phyloP scores from a whole-genome alignment of 108 stramenopile species.

The Hondaea fermentalgiana region DNA sequence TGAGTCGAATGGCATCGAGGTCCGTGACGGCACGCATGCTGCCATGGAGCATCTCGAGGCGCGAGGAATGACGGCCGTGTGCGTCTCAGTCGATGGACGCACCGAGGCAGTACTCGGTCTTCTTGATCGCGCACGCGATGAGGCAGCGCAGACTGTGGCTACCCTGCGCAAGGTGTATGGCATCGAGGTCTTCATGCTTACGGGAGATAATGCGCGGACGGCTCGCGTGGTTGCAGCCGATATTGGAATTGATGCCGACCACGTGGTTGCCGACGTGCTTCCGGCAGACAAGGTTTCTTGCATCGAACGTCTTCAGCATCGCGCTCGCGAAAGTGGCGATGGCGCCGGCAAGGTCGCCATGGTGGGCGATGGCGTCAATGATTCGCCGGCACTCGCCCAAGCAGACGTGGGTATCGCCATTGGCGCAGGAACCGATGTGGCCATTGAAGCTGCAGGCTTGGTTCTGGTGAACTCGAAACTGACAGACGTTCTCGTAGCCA shows the following conservation, averaged over 20 bases:
- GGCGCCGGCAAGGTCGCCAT: slow-evolving; percentile 67
- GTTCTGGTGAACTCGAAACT: slow-evolving; percentile 79
- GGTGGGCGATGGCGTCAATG: slow-evolving; percentile 97
- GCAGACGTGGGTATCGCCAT: slow-evolving; percentile 91
- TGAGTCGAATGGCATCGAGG: neutral
- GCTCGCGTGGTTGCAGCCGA: slow-evolving; percentile 72
- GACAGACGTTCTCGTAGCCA: slow-evolving; percentile 71
- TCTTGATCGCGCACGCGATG: slow-evolving; percentile 62
- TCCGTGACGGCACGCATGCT: neutral
- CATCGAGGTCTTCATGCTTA: slow-evolving; percentile 92
- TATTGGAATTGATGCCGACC: slow-evolving; percentile 58
- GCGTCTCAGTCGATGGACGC: neutral
- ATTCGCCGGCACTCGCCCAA: slow-evolving; percentile 80
- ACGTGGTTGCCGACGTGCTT: slow-evolving; percentile 76
- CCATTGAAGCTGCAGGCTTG: slow-evolving; percentile 86
- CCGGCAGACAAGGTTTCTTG: slow-evolving; percentile 68
- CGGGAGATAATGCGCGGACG: slow-evolving; percentile 80
- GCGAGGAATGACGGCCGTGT: neutral
- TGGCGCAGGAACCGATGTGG: slow-evolving; percentile 91
- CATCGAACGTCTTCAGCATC: slow-evolving; percentile 55
- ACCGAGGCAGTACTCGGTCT: slow-evolving; percentile 68
- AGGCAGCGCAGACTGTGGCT: slow-evolving; percentile 57
- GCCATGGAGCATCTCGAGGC: slow-evolving; percentile 3
- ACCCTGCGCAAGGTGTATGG: slow-evolving; percentile 52
- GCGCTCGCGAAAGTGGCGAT: neutral